These are phyloP conservation scores for Neophaeococcomyces mojaviensis DNA, from an alignment of 2,329 filamentous ascomycete genomes.

Conservation along the genomic window DNA sequence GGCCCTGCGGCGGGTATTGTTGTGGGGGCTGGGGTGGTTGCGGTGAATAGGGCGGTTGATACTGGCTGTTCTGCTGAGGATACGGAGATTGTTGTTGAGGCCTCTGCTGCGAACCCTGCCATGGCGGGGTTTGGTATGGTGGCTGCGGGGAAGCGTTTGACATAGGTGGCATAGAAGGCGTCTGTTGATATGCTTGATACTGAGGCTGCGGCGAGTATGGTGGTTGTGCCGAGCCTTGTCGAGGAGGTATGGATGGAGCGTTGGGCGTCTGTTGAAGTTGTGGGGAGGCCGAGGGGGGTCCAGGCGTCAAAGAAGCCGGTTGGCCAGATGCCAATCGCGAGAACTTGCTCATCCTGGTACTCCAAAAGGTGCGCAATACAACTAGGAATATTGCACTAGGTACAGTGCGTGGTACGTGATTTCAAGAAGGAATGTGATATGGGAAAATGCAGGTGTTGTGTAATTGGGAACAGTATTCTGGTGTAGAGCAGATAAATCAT, in stretches of 20 bases:
- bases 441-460: constrained; percentile 17
- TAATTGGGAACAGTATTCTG: constrained; percentile 7
- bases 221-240: constrained; percentile 30
- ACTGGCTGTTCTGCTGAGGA: constrained; percentile 19
- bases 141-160: constrained; percentile 29
- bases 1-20: constrained; percentile 25
- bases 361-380: neutral
- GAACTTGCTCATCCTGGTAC: constrained; percentile 23
- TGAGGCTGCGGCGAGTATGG: constrained; percentile 30
- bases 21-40: constrained; percentile 33
- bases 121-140: constrained; percentile 23
- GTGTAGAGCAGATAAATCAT: neutral
- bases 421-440: neutral
- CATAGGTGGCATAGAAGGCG: constrained; percentile 27
- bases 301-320: constrained; percentile 4
- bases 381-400: neutral
- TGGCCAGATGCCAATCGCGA: constrained; percentile 15
- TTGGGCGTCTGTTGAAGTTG: constrained; percentile 7
- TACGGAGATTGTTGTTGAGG: constrained; percentile 30
- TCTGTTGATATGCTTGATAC: constrained; percentile 31
- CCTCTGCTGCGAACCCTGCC: constrained; percentile 35
- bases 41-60: constrained; percentile 23
- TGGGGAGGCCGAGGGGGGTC: constrained; percentile 3
- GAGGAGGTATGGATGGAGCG: constrained; percentile 17
- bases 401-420: neutral